Conservation (phyloP, 768 basidiomycete genomes). For the Candolleomyces efflorescens region DNA sequence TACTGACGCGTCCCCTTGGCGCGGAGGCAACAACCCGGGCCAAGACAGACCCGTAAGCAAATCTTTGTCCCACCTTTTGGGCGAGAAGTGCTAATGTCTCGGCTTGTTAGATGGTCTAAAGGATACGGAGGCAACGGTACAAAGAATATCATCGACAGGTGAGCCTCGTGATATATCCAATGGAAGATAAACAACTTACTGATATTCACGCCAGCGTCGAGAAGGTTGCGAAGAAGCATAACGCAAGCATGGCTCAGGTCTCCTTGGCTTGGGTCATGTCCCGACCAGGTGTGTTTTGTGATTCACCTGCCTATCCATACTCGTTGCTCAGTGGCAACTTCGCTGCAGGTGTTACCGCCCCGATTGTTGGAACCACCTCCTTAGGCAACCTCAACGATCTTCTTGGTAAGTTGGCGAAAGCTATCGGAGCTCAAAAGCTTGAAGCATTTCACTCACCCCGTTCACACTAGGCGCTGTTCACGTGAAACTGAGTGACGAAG, state of each 20-base stretch:
- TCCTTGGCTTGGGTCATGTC: slow-evolving; percentile 49
- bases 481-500: too few species aligned
- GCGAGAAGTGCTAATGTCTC: too few species aligned
- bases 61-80: not conserved
- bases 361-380: slow-evolving; percentile 54
- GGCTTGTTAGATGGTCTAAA: not conserved
- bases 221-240: slow-evolving; percentile 47
- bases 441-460: too few species aligned
- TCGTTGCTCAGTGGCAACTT: too few species aligned
- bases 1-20: slow-evolving; percentile 38
- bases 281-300: slow-evolving; percentile 28
- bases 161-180: not conserved
- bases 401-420: slow-evolving; percentile 33
- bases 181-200: not conserved
- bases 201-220: slow-evolving; percentile 37
- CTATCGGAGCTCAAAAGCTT: too few species aligned
- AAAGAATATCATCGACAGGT: slow-evolving; percentile 35
- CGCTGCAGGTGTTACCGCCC: slow-evolving; percentile 43
- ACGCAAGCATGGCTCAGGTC: slow-evolving; percentile 53
- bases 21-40: slow-evolving; percentile 35
- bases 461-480: too few species aligned
- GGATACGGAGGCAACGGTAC: slow-evolving; percentile 23
- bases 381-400: slow-evolving; percentile 49
- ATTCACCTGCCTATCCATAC: not conserved
- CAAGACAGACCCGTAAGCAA: slow-evolving; percentile 34